These are phyloP conservation scores for Alternaria gaisen DNA, from an alignment of 2,329 filamentous ascomycete genomes.

Conservation along the genomic window DNA sequence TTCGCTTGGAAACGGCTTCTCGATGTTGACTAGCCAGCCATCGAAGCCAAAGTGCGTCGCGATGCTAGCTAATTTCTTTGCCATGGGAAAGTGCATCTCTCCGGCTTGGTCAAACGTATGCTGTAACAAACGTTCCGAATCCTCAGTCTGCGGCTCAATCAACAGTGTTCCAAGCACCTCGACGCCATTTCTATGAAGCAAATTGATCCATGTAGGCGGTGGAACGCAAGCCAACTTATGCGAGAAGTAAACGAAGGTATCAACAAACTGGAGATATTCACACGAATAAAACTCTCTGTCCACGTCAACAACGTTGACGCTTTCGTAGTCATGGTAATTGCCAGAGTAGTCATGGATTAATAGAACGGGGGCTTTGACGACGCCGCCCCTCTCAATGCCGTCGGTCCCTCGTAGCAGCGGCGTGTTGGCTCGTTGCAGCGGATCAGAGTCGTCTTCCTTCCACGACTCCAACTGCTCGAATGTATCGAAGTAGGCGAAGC, in stretches of 20 bases:
- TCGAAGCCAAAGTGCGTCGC: slow-evolving; percentile 56
- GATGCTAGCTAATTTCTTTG: slow-evolving; percentile 51
- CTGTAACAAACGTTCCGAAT: slow-evolving; percentile 42
- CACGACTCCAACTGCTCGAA: slow-evolving; percentile 52
- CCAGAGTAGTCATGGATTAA: slow-evolving; percentile 54
- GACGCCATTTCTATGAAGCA: slow-evolving; percentile 58
- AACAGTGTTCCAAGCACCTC: slow-evolving; percentile 55
- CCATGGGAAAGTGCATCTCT: slow-evolving; percentile 45
- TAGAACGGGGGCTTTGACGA: slow-evolving; percentile 36
- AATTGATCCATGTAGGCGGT: slow-evolving; percentile 57
- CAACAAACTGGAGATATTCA: slow-evolving; percentile 56
- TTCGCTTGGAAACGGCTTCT: slow-evolving; percentile 51
- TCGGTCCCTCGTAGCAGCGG: slow-evolving; percentile 42
- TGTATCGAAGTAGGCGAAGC: slow-evolving; percentile 54
- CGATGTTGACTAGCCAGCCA: slow-evolving; percentile 59
- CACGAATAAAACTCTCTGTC: slow-evolving; percentile 50
- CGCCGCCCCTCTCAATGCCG: background rate
- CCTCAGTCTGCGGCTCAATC: slow-evolving; percentile 53
- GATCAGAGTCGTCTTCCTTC: slow-evolving; percentile 42
- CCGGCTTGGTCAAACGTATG: slow-evolving; percentile 10
- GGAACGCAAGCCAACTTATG: slow-evolving; percentile 58
- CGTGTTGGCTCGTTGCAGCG: slow-evolving; percentile 51
- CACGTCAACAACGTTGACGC: slow-evolving; percentile 41
- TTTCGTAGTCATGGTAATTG: slow-evolving; percentile 57
- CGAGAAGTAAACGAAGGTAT: slow-evolving; percentile 59